Evolutionary conservation across 179 eudicot species (phyloP).

Genomic region (Drosera spatulata): DNA sequence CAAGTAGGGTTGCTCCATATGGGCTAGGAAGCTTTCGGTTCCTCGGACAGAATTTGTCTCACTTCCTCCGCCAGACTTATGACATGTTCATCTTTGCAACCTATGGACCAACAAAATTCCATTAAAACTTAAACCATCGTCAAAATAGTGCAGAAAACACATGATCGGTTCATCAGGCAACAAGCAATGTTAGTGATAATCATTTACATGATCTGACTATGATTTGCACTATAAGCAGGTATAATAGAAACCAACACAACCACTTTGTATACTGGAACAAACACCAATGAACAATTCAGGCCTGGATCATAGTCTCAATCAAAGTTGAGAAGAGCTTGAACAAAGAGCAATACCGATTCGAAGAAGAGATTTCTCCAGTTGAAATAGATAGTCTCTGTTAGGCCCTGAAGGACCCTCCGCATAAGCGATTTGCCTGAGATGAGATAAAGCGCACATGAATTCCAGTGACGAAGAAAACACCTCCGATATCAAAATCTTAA

Average conservation of each 20-base stretch:
- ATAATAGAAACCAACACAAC: too few relatives aligned
- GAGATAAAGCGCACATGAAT: too few relatives aligned
- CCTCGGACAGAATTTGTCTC: slow-evolving; percentile 34
- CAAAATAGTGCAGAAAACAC: not conserved
- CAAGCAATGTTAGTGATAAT: not conserved
- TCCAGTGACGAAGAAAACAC: too few relatives aligned
- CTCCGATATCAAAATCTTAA: too few relatives aligned
- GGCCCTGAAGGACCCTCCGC: slow-evolving; percentile 98
- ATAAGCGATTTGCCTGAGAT: slow-evolving; percentile 51
- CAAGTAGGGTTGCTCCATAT: too few relatives aligned
- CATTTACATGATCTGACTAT: too few relatives aligned
- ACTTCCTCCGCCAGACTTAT: slow-evolving; percentile 66
- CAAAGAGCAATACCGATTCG: slow-evolving; percentile 34
- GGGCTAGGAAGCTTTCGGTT: slow-evolving; percentile 2
- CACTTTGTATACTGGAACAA: too few relatives aligned
- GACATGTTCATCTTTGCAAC: slow-evolving; percentile 69
- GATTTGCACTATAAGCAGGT: too few relatives aligned
- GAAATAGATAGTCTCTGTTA: slow-evolving; percentile 85
- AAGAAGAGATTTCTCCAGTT: slow-evolving; percentile 74
- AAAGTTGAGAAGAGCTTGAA: not conserved
- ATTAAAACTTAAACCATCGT: not conserved
- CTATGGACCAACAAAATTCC: slow-evolving; percentile 12
- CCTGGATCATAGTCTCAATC: not conserved
- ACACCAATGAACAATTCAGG: not conserved
- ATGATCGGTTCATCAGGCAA: not conserved